These are phyloP conservation scores for Cordyceps cateniannulata DNA, from an alignment of 2,329 filamentous ascomycete genomes.

Conservation along the genomic window DNA sequence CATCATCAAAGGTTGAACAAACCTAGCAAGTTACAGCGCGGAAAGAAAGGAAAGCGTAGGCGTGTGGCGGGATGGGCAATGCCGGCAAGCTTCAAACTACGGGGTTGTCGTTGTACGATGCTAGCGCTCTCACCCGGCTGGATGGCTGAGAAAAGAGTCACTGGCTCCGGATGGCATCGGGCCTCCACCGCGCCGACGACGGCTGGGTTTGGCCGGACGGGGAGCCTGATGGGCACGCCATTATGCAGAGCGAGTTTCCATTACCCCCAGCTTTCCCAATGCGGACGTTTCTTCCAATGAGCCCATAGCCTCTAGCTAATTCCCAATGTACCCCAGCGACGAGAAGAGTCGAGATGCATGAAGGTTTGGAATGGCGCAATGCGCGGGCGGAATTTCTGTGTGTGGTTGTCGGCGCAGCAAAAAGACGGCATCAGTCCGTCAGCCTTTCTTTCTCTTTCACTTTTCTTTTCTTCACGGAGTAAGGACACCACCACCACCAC, in stretches of 20 bases:
- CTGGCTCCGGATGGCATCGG: conserved; percentile 6
- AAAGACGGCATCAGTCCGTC: neutral
- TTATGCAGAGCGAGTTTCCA: conserved; percentile 3
- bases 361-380: neutral
- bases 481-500: too few species aligned
- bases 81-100: neutral
- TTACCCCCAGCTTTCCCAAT: conserved; percentile 4
- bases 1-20: neutral
- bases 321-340: too few species aligned
- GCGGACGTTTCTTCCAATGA: neutral
- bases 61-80: too few species aligned
- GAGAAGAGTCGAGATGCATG: neutral
- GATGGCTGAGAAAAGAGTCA: neutral
- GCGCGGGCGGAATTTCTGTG: neutral
- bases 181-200: conserved; percentile 3
- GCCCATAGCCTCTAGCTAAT: too few species aligned
- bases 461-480: neutral
- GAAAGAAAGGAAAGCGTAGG: neutral
- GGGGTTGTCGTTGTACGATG: neutral
- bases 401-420: neutral
- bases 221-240: conserved; percentile 2
- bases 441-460: neutral
- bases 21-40: too few species aligned
- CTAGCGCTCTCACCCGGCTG: neutral
- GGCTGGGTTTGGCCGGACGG: neutral